Evolutionary conservation across 2,329 filamentous ascomycete species (phyloP).

Genomic region (Colletotrichum liriopes): DNA sequence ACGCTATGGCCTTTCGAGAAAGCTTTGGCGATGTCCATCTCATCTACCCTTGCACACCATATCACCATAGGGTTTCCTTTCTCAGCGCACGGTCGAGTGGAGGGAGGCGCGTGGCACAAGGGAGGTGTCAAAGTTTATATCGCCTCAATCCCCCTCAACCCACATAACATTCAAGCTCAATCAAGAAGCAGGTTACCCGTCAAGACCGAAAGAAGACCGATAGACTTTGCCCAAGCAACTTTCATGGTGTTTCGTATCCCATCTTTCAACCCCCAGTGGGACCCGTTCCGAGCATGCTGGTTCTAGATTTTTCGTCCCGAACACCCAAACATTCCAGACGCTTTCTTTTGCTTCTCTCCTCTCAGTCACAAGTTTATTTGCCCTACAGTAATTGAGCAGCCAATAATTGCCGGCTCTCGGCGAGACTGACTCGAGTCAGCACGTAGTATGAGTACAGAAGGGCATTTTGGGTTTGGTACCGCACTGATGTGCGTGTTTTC

Average conservation of each 20-base stretch:
- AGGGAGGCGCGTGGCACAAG: neutral
- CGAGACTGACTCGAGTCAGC: neutral
- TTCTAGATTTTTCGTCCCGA: neutral
- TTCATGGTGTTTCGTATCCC: neutral
- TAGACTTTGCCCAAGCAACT: neutral
- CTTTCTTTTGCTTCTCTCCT: neutral
- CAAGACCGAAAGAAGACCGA: neutral
- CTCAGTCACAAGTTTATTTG: neutral
- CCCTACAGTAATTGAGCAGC: neutral
- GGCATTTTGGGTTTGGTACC: neutral
- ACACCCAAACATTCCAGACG: neutral
- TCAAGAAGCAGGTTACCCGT: neutral
- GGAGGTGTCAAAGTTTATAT: neutral
- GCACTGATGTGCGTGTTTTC: neutral
- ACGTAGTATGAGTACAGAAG: neutral
- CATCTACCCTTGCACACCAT: neutral
- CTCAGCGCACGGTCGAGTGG: neutral
- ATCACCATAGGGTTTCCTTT: no score
- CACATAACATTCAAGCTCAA: neutral
- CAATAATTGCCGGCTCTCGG: neutral
- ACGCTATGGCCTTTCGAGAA: neutral
- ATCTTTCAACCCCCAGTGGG: neutral
- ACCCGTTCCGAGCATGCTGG: neutral
- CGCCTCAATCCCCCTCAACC: neutral
- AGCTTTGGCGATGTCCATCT: neutral